Percentiles rank a stretch among this genome's conserved stretches.
Evolutionary conservation across 179 eudicot species (phyloP).

Genomic region (Patellifolia procumbens): DNA sequence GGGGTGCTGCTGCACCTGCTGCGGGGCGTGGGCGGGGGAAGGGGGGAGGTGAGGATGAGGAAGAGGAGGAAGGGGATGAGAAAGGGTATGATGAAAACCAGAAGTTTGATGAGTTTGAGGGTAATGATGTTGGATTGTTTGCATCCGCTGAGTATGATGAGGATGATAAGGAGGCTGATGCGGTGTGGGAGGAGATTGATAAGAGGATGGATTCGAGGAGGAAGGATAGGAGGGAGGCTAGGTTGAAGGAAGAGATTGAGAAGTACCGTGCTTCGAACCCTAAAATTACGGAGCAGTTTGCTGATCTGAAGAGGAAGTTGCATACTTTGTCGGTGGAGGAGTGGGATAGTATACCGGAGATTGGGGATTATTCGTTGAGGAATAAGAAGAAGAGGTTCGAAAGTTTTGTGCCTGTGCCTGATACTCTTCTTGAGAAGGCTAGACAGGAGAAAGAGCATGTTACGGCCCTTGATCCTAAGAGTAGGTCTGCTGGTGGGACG

Average conservation of each 20-base stretch:
- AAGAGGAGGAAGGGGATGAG: constrained; percentile 70
- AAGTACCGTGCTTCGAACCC: constrained; percentile 88
- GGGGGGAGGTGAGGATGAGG: constrained; percentile 72
- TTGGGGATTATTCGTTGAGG: constrained; percentile 85
- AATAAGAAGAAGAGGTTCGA: constrained; percentile 90
- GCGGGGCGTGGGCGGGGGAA: constrained; percentile 58
- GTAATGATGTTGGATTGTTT: constrained; percentile 90
- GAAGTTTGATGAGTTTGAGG: constrained; percentile 93
- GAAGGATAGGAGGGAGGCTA: constrained; percentile 90
- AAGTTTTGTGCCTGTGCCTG: constrained; percentile 91
- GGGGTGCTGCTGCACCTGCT: constrained; percentile 39
- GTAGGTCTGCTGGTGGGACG: constrained; percentile 79
- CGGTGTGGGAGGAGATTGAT: constrained; percentile 80
- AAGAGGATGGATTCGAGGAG: constrained; percentile 82
- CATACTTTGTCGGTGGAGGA: constrained; percentile 58
- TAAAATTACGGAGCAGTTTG: constrained; percentile 86
- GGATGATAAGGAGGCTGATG: constrained; percentile 92
- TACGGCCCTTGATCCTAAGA: constrained; percentile 84
- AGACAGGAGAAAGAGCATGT: constrained; percentile 93
- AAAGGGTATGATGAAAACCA: constrained; percentile 88
- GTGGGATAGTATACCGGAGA: constrained; percentile 91
- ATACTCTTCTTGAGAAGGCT: constrained; percentile 88
- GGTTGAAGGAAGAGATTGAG: constrained; percentile 86
- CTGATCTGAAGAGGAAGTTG: constrained; percentile 86
- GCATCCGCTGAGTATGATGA: constrained; percentile 92